phyloP scores from a whole-genome alignment of 495 filamentous ascomycete species.

The Aspergillus wentii region DNA sequence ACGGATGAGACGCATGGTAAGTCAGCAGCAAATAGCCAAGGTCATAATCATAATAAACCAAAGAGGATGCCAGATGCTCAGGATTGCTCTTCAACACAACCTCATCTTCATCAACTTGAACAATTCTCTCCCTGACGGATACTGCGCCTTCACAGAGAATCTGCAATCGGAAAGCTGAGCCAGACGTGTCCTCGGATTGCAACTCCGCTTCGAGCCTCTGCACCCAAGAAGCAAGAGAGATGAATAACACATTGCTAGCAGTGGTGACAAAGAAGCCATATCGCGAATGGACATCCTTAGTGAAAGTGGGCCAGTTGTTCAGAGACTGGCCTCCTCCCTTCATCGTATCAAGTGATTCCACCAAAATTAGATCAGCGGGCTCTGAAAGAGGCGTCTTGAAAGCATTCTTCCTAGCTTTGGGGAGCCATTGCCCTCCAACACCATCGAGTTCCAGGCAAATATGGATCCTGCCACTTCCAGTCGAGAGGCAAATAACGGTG shows the following conservation, averaged over 20 bases:
- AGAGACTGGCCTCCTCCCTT: conserved; percentile 44
- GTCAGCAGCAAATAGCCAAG: conserved; percentile 79
- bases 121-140: conserved; percentile 55
- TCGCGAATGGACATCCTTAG: conserved; percentile 62
- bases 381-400: conserved; percentile 35
- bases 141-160: conserved; percentile 60
- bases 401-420: conserved; percentile 46
- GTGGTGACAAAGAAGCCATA: conserved; percentile 79
- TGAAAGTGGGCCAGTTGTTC: conserved; percentile 67
- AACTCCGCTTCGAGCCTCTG: conserved; percentile 74
- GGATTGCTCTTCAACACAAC: conserved; percentile 23
- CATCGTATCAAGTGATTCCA: conserved; percentile 59
- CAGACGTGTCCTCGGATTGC: conserved; percentile 55
- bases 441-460: conserved; percentile 77
- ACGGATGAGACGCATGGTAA: conserved; percentile 54
- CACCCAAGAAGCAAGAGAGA: conserved; percentile 72
- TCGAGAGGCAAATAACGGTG: conserved; percentile 69
- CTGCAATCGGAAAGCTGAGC: conserved; percentile 68
- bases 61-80: conserved; percentile 50
- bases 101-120: conserved; percentile 48
- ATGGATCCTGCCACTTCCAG: conserved; percentile 66
- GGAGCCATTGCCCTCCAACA: conserved; percentile 82
- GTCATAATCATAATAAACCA: conserved; percentile 67
- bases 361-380: conserved; percentile 38
- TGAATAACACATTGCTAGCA: conserved; percentile 59